Base-by-base conservation (phyloP, 108 stramenopile species). In the Asterionellopsis glacialis region DNA sequence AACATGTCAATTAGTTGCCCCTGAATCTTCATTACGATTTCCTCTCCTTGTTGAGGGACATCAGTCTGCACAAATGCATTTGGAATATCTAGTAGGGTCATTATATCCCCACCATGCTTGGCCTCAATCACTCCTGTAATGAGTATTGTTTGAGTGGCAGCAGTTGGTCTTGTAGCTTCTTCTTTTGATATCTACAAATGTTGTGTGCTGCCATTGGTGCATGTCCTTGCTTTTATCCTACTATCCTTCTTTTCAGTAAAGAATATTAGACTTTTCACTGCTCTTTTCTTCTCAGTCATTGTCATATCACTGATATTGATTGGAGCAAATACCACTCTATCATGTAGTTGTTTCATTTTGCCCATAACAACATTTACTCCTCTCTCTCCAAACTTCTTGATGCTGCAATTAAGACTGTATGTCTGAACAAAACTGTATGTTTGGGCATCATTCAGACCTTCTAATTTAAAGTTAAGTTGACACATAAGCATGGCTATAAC, bases 11-110 rank as follows among this genome's bases (percentile, higher is more conserved):
- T 57, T n/a, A 28, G 10, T 18, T 44, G 22, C 19, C 70, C 64
- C 1, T 33, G 51, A 9, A 58, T 43, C 41, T 38, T 56, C 25
- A 64, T 44, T 1, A 51, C 44, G 18, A 63, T 48, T 1, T 48
- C 3, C 3, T 52, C 48, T 28, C 14, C 38, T 19, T n/a, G 16
- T 9, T 5, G 5, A 33, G 52, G 11, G 6, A 61, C 53, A 16
- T 77, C 63, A 5, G 76, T 57, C 9, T 72, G 67, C 21, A 77
- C 18, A 56, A 61, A 77, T 9, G 68, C 67, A n/a, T 63, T 72
- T 0, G 64, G 66, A 10, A 84, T 15, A 41, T 84, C 76, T 0
- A 43, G n/a, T n/a, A n/a, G 11, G 0, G 57, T 62, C 1, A 61
- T 73, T 0, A 72, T 64, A 18, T 74, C 59, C 5, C 83, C 22